These are phyloP conservation scores for Papiliotrema flavescens DNA, from an alignment of 1,284 basidiomycete species.

Conservation along the genomic window DNA sequence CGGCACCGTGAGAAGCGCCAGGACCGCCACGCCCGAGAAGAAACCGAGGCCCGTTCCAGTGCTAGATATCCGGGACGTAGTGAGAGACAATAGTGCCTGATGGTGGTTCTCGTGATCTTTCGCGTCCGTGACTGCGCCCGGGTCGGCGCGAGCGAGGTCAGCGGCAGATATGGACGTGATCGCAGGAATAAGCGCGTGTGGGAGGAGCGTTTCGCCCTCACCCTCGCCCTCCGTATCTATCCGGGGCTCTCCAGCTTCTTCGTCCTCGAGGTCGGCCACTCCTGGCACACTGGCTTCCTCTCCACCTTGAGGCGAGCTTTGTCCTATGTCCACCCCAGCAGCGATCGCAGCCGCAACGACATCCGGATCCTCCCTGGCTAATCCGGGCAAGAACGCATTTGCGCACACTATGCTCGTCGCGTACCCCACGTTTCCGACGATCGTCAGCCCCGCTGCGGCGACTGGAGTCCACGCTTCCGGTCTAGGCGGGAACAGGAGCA, in stretches of 20 bases:
- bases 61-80: slow-evolving; percentile 74
- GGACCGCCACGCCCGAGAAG: slow-evolving; percentile 60
- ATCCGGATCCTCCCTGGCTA: slow-evolving; percentile 61
- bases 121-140: neutral
- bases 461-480: slow-evolving; percentile 59
- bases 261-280: neutral
- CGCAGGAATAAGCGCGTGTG: neutral
- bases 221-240: neutral
- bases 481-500: slow-evolving; percentile 67
- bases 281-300: neutral
- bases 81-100: slow-evolving; percentile 56
- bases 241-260: neutral
- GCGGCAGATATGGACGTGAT: slow-evolving; percentile 10
- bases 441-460: slow-evolving; percentile 63
- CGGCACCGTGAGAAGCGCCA: slow-evolving; percentile 71
- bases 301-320: neutral
- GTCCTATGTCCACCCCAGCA: neutral
- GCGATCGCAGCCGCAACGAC: slow-evolving; percentile 51
- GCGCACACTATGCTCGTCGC: slow-evolving; percentile 79
- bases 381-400: slow-evolving; percentile 78
- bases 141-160: slow-evolving; percentile 9
- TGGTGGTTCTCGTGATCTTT: neutral
- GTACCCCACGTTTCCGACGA: slow-evolving; percentile 74
- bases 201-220: neutral
- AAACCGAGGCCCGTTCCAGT: slow-evolving; percentile 81